Conservation (phyloP, 331 rosid species). For the Malus hybrid region DNA sequence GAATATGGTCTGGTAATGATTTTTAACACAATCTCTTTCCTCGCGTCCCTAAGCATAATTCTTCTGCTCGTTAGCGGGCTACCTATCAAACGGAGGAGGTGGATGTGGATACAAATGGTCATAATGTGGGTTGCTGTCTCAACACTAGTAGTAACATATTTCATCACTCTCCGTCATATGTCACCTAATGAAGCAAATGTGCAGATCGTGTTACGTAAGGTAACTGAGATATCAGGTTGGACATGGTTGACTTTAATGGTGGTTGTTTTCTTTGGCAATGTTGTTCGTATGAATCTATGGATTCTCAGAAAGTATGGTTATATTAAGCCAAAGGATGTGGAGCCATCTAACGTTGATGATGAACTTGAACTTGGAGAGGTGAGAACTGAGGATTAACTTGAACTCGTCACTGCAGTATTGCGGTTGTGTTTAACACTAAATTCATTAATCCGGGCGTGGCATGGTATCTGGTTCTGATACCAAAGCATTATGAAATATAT, state of each 20-base stretch:
- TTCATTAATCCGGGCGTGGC: background rate
- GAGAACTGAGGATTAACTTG: background rate
- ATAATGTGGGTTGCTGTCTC: constrained; percentile 26
- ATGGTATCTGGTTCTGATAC: background rate
- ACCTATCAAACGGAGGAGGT: constrained; percentile 17
- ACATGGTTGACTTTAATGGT: constrained; percentile 20
- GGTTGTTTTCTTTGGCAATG: constrained; percentile 24
- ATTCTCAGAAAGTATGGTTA: constrained; percentile 31
- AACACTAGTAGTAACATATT: constrained; percentile 21
- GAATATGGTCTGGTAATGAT: constrained; percentile 16
- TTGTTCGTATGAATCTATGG: constrained; percentile 30
- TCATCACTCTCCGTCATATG: constrained; percentile 20
- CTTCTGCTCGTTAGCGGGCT: constrained; percentile 21
- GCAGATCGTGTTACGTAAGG: background rate
- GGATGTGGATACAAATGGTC: constrained; percentile 36
- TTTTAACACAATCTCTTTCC: constrained; percentile 15
- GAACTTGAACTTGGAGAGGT: constrained; percentile 10
- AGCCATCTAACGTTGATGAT: background rate
- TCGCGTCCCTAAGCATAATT: constrained; percentile 18
- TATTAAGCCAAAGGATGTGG: constrained; percentile 4
- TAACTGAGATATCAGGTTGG: constrained; percentile 18
- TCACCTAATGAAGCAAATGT: background rate
- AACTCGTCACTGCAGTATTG: background rate
- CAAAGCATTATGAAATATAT: background rate
- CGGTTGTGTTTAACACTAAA: background rate